Percentiles rank a stretch among this genome's conserved stretches.
phyloP scores from a whole-genome alignment of 2,329 filamentous ascomycete species.

The Pseudocercospora vitis region DNA sequence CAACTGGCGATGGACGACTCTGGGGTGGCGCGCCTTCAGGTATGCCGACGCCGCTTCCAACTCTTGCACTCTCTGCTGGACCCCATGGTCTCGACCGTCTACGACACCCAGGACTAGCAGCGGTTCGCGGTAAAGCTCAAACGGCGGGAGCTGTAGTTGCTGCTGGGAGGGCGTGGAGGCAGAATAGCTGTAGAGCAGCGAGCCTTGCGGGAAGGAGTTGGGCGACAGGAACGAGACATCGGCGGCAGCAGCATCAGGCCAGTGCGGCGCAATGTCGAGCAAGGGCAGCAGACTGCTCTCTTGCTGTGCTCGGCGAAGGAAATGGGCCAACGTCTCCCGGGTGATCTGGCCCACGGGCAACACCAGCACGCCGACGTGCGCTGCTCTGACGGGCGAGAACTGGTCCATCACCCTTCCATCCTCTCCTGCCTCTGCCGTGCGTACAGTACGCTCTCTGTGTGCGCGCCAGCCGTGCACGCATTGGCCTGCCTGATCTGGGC shows the following conservation, averaged over 20 bases:
- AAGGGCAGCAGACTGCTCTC: constrained; percentile 69
- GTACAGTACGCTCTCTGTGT: background rate
- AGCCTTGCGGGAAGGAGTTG: constrained; percentile 78
- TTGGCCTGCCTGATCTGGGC: background rate
- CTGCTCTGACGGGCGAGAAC: constrained; percentile 85
- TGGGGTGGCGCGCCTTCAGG: constrained; percentile 36
- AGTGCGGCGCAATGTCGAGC: constrained; percentile 19
- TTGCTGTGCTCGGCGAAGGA: constrained; percentile 72
- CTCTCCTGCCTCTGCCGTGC: constrained; percentile 4
- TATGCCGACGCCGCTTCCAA: constrained; percentile 32
- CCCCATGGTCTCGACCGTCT: constrained; percentile 66
- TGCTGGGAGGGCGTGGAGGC: constrained; percentile 77
- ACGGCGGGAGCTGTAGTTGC: constrained; percentile 77
- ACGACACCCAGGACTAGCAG: constrained; percentile 80
- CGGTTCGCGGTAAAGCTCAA: constrained; percentile 85
- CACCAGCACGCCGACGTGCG: constrained; percentile 83
- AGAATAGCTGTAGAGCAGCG: constrained; percentile 83
- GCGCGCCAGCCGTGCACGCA: background rate
- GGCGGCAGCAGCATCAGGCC: background rate
- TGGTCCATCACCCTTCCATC: constrained; percentile 57
- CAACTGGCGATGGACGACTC: constrained; percentile 37
- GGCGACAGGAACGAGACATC: constrained; percentile 62
- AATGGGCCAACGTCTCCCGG: constrained; percentile 73
- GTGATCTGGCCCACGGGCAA: constrained; percentile 85
- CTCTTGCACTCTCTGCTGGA: constrained; percentile 48